Percentiles rank a stretch among this genome's conserved stretches.
Conservation (phyloP, 495 filamentous ascomycete species). For the Oidiodendron maius region DNA sequence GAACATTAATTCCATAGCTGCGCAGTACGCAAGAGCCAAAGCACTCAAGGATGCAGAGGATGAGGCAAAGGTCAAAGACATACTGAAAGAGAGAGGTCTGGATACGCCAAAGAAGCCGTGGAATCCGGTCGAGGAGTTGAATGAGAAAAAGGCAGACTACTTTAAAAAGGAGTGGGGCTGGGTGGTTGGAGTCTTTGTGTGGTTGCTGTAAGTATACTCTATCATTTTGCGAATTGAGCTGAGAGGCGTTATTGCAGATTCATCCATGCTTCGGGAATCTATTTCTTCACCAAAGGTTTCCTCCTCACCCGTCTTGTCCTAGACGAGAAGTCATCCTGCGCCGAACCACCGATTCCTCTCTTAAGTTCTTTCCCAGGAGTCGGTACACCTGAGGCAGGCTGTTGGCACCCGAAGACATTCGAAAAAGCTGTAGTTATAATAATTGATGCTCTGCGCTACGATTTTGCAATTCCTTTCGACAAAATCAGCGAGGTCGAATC, state of each 20-base stretch:
- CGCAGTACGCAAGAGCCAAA: constrained; percentile 22
- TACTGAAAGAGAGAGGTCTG: constrained; percentile 15
- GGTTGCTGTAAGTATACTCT: constrained; percentile 35
- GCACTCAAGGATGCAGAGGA: constrained; percentile 42
- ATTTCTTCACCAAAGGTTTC: constrained; percentile 95
- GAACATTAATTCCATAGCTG: constrained; percentile 25
- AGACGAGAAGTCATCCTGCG: constrained; percentile 80
- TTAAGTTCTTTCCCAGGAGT: constrained; percentile 22
- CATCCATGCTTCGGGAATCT: constrained; percentile 76
- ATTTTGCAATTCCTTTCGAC: constrained; percentile 83
- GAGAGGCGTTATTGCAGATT: constrained; percentile 24
- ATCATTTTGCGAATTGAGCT: not conserved
- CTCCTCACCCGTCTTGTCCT: constrained; percentile 88
- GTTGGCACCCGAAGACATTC: constrained; percentile 94
- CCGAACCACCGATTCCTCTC: constrained; percentile 55
- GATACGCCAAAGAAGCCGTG: constrained; percentile 24
- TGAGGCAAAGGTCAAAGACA: constrained; percentile 21
- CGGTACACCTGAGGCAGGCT: constrained; percentile 58
- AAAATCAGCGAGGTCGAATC: constrained; percentile 30
- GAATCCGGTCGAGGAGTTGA: constrained; percentile 30
- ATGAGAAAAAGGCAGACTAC: constrained; percentile 32
- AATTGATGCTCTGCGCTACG: constrained; percentile 91
- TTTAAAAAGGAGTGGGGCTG: constrained; percentile 38
- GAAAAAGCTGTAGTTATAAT: constrained; percentile 86
- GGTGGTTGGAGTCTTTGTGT: constrained; percentile 45